Evolutionary conservation across 2,329 filamentous ascomycete genomes (phyloP).

Genomic region (Phoma herbarum): DNA sequence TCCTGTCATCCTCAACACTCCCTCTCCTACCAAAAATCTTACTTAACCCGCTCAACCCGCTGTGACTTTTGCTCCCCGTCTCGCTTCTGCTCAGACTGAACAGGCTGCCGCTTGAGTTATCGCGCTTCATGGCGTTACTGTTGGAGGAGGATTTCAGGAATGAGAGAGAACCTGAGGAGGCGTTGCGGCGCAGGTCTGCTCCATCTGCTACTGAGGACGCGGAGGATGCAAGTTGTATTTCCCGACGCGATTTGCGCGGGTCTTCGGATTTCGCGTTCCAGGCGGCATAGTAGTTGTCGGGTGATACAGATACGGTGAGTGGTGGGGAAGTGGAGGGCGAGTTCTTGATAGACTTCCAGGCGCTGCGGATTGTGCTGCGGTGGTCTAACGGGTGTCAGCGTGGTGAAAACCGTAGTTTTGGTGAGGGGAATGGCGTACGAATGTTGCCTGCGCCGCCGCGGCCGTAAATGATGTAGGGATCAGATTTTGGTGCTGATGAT

Average conservation of each 20-base stretch:
- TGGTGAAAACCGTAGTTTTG: neutral
- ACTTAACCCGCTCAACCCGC: slow-evolving; percentile 12
- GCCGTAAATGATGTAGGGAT: slow-evolving; percentile 24
- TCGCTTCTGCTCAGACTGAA: slow-evolving; percentile 12
- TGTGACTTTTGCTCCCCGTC: slow-evolving; percentile 8
- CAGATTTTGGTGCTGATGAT: slow-evolving; percentile 15
- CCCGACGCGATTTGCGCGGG: slow-evolving; percentile 6
- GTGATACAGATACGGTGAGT: slow-evolving; percentile 8
- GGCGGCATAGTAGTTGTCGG: slow-evolving; percentile 19
- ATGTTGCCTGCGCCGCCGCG: slow-evolving; percentile 23
- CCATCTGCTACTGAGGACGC: slow-evolving; percentile 1
- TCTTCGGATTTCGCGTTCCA: slow-evolving; percentile 23
- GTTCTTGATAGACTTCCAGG: slow-evolving; percentile 20
- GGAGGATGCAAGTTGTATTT: neutral
- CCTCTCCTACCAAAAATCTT: slow-evolving; percentile 18
- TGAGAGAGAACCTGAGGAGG: neutral
- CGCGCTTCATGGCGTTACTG: slow-evolving; percentile 11
- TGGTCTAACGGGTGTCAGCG: slow-evolving; percentile 5
- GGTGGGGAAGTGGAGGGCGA: slow-evolving; percentile 17
- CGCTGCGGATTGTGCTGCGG: slow-evolving; percentile 20
- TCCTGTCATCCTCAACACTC: slow-evolving; percentile 18
- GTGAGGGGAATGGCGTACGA: slow-evolving; percentile 4
- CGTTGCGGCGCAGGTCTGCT: slow-evolving; percentile 4
- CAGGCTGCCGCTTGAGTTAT: slow-evolving; percentile 2
- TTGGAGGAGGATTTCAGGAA: neutral